Percentiles rank a stretch among this genome's conserved stretches.
Conservation (phyloP, 345 rosid species). For the Salix suchowensis region DNA sequence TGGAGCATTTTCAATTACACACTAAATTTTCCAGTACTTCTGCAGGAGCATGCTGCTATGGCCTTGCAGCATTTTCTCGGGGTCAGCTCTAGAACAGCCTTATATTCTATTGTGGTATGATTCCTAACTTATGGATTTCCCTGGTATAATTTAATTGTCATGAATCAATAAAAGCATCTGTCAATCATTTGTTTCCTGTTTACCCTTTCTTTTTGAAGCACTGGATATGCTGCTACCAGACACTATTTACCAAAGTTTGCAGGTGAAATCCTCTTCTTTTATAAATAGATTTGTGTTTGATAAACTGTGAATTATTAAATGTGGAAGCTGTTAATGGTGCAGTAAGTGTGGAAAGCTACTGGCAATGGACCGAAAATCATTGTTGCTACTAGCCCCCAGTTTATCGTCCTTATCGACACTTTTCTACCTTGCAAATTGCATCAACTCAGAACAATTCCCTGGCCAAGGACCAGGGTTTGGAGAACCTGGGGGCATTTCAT, state of each 20-base stretch:
- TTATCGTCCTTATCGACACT: conserved; percentile 18
- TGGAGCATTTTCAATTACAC: neutral
- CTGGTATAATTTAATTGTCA: neutral
- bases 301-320: neutral
- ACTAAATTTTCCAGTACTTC: conserved; percentile 7
- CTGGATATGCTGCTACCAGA: conserved; percentile 84
- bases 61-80: conserved; percentile 80
- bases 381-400: conserved; percentile 30
- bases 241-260: conserved; percentile 66
- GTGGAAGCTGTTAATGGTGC: conserved; percentile 21
- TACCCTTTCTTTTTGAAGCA: conserved; percentile 37
- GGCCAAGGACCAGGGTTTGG: conserved; percentile 14
- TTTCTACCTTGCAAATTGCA: conserved; percentile 6
- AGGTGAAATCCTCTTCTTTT: conserved; percentile 34
- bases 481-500: conserved; percentile 14
- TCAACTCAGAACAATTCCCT: conserved; percentile 1
- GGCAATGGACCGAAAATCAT: conserved; percentile 63
- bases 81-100: conserved; percentile 47
- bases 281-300: conserved; percentile 1
- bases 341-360: conserved; percentile 71
- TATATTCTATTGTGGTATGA: conserved; percentile 66
- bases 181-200: neutral
- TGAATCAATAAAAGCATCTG: neutral
- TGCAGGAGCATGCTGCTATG: conserved; percentile 72
- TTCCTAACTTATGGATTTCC: conserved; percentile 3